These are phyloP conservation scores for Cyberlindnera sargentensis DNA, from an alignment of 805 yeast species.

Conservation along the genomic window DNA sequence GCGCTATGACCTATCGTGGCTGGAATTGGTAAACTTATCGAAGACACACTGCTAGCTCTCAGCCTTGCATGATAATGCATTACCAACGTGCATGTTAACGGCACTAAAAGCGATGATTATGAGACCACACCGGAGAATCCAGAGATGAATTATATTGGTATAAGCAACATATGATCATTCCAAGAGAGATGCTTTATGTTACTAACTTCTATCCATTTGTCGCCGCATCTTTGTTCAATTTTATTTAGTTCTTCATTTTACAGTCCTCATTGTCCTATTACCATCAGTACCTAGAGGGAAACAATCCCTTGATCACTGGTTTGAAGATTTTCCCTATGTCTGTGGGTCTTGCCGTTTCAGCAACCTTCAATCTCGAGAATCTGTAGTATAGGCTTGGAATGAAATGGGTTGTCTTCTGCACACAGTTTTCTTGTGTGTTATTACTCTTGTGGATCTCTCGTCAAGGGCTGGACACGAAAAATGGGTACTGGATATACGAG, in stretches of 20 bases:
- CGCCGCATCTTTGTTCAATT: conserved; percentile 14
- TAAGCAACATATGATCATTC: conserved; percentile 21
- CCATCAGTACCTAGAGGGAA: conserved; percentile 20
- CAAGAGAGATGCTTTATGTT: conserved; percentile 23
- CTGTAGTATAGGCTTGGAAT: conserved; percentile 20
- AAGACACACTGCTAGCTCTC: no score
- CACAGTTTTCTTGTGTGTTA: neutral
- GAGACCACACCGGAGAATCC: neutral
- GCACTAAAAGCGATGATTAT: neutral
- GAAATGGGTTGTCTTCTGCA: conserved; percentile 13
- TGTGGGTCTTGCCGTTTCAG: conserved; percentile 26
- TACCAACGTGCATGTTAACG: neutral
- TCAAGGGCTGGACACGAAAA: conserved; percentile 6
- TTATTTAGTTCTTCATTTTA: conserved; percentile 17
- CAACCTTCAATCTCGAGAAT: conserved; percentile 20
- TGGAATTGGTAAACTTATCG: no score
- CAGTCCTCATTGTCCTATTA: conserved; percentile 21
- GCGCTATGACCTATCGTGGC: no score
- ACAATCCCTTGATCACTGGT: conserved; percentile 29
- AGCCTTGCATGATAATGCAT: no score
- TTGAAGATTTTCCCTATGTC: conserved; percentile 30
- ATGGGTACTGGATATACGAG: conserved; percentile 26
- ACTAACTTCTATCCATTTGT: conserved; percentile 22
- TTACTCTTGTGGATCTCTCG: conserved; percentile 20
- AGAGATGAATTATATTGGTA: neutral